A percentile compares a stretch with the other conserved stretches of the same genome.
Evolutionary conservation across 768 basidiomycete genomes (phyloP).

Genomic region (Tylopilus cervinicoccineus): DNA sequence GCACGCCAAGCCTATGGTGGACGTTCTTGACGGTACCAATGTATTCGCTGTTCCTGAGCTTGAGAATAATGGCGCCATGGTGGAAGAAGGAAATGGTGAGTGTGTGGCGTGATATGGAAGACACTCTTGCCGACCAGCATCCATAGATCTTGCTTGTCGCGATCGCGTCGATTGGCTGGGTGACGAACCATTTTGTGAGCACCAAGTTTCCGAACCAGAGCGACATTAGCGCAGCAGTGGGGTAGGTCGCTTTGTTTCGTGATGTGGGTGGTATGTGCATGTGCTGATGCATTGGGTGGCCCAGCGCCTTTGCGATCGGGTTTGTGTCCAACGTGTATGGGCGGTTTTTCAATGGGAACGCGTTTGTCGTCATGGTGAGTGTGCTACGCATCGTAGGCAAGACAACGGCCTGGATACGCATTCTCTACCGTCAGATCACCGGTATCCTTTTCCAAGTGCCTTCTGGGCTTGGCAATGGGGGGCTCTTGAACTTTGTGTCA

Average conservation of each 20-base stretch:
- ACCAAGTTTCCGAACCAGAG: slow-evolving; percentile 59
- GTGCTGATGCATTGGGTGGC: neutral
- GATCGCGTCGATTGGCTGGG: slow-evolving; percentile 71
- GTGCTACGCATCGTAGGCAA: neutral
- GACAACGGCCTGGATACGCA: neutral
- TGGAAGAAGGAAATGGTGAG: slow-evolving; percentile 53
- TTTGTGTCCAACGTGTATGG: slow-evolving; percentile 76
- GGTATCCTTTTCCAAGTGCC: slow-evolving; percentile 85
- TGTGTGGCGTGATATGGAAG: neutral
- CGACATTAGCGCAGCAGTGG: slow-evolving; percentile 77
- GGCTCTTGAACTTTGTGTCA: slow-evolving; percentile 67
- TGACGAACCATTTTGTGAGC: slow-evolving; percentile 64
- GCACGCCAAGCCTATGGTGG: slow-evolving; percentile 69
- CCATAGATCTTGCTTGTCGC: slow-evolving; percentile 46
- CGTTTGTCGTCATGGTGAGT: slow-evolving; percentile 78
- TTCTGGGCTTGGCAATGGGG: slow-evolving; percentile 75
- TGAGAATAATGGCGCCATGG: slow-evolving; percentile 62
- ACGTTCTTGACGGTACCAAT: slow-evolving; percentile 71
- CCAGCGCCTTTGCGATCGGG: slow-evolving; percentile 75
- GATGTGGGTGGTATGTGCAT: neutral
- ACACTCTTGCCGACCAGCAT: neutral
- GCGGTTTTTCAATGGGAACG: slow-evolving; percentile 65
- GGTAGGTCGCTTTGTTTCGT: slow-evolving; percentile 33
- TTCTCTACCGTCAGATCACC: slow-evolving; percentile 43
- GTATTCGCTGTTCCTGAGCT: slow-evolving; percentile 61